Conservation (phyloP, 148 eudicot genomes). For the Nepenthes mirabilis region DNA sequence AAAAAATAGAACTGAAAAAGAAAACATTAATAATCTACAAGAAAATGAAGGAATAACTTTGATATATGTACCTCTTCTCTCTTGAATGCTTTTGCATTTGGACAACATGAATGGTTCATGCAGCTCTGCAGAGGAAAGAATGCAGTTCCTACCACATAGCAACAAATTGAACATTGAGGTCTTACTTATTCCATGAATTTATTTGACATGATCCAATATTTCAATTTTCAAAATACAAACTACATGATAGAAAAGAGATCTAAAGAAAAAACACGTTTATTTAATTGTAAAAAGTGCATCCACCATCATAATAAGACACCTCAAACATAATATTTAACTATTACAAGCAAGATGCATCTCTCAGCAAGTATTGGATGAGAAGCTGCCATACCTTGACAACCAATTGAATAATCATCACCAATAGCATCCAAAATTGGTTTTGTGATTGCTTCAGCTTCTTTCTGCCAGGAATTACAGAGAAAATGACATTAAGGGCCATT, state of each 20-base stretch:
- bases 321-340: neutral
- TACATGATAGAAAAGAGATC: too few relatives aligned
- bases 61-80: constrained; percentile 65
- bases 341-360: neutral
- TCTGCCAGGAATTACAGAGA: constrained; percentile 23
- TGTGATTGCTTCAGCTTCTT: constrained; percentile 61
- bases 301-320: too few relatives aligned
- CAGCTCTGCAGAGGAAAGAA: constrained; percentile 95
- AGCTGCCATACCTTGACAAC: constrained; percentile 59
- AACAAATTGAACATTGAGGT: neutral
- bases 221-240: too few relatives aligned
- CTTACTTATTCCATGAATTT: too few relatives aligned
- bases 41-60: neutral
- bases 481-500: neutral
- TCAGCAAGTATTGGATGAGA: neutral
- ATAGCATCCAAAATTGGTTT: constrained; percentile 71
- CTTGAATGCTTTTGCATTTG: constrained; percentile 94
- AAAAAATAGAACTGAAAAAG: neutral
- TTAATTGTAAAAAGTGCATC: too few relatives aligned
- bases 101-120: constrained; percentile 89
- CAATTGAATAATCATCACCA: constrained; percentile 71
- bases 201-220: too few relatives aligned
- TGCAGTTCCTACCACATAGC: constrained; percentile 53
- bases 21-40: too few relatives aligned
- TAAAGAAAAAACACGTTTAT: too few relatives aligned